phyloP scores from a whole-genome alignment of 169 alveolate genomes.

The Cryptosporidium muris region DNA sequence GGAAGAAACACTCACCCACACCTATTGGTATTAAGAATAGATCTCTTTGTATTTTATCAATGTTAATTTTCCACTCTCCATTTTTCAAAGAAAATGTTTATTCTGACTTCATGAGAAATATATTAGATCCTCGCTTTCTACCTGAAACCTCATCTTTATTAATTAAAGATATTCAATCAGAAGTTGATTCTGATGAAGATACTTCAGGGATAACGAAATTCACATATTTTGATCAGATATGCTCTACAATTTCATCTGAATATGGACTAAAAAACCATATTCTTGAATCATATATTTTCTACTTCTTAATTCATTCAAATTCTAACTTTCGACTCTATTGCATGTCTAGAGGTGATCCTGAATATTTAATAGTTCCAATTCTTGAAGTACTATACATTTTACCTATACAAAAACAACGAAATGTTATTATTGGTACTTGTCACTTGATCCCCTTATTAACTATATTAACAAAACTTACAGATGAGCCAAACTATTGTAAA shows the following conservation, averaged over 20 bases:
- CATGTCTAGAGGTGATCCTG: conserved; percentile 40
- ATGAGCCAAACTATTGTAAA: conserved; percentile 23
- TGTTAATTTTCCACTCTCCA: conserved; percentile 28
- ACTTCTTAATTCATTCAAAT: conserved; percentile 45
- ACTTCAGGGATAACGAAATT: neutral
- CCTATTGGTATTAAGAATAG: neutral
- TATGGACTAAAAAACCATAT: neutral
- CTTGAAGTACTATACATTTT: conserved; percentile 25
- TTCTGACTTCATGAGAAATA: conserved; percentile 17
- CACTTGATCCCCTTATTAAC: conserved; percentile 12
- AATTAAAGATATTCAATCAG: neutral
- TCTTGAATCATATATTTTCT: conserved; percentile 1
- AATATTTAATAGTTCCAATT: conserved; percentile 11
- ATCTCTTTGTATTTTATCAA: conserved; percentile 10
- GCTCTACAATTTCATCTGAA: conserved; percentile 16
- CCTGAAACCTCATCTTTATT: conserved; percentile 8
- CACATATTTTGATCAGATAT: conserved; percentile 40
- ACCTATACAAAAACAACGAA: conserved; percentile 1
- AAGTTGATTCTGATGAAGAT: conserved; percentile 2
- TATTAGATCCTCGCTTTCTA: conserved; percentile 52
- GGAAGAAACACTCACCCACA: too few relatives aligned
- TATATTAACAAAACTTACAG: conserved; percentile 24
- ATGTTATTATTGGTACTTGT: neutral
- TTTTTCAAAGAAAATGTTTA: conserved; percentile 13
- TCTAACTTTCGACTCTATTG: conserved; percentile 35